phyloP scores from a whole-genome alignment of 2,329 filamentous ascomycete species.

The Claviceps maximensis region DNA sequence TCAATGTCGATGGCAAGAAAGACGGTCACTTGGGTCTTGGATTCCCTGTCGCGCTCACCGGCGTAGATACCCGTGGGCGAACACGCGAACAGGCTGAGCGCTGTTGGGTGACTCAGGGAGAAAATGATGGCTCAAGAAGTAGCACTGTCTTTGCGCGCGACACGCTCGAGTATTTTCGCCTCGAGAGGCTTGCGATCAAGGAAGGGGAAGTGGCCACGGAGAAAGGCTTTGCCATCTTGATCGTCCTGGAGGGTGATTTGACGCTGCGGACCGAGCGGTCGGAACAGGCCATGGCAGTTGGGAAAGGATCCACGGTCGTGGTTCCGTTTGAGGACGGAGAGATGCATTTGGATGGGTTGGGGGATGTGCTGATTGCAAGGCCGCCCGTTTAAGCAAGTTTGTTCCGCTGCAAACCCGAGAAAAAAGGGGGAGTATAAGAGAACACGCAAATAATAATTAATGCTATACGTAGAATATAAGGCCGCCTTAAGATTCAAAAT shows the following conservation, averaged over 20 bases:
- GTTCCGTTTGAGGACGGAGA: constrained; percentile 8
- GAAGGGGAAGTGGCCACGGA: neutral
- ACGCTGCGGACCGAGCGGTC: neutral
- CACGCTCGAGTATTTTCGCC: constrained; percentile 8
- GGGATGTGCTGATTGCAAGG: constrained; percentile 9
- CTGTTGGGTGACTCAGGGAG: constrained; percentile 2
- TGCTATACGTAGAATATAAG: too few species aligned
- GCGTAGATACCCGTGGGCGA: constrained; percentile 5
- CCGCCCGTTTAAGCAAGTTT: neutral
- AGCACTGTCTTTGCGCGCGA: constrained; percentile 4
- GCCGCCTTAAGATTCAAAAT: too few species aligned
- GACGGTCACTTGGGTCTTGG: constrained; percentile 10
- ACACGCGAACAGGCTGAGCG: constrained; percentile 5
- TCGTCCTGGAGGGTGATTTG: neutral
- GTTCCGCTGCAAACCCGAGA: too few species aligned
- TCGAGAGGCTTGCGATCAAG: constrained; percentile 6
- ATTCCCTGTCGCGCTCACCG: constrained; percentile 9
- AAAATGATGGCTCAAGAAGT: neutral
- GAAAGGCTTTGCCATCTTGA: neutral
- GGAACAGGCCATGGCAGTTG: neutral
- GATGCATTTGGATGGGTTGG: constrained; percentile 5
- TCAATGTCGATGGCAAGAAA: constrained; percentile 7
- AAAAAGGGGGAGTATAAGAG: too few species aligned
- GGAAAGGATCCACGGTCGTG: constrained; percentile 8
- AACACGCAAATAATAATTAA: too few species aligned